phyloP scores from a whole-genome alignment of 345 rosid genomes.

The Citrus sinensis region DVS_A1.0 CM039167.1:15825001-15825500 shows the following conservation, averaged over 20 bases:
- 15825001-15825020: conserved; percentile 85
- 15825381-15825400: not conserved
- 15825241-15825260: conserved; percentile 44
- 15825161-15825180: not conserved
- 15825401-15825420: not conserved
- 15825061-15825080: conserved; percentile 50
- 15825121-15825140: conserved; percentile 6
- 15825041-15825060: conserved; percentile 91
- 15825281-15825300: not conserved
- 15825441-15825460: not conserved
- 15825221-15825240: conserved; percentile 29
- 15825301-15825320: not conserved
- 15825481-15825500: not conserved
- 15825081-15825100: conserved; percentile 57
- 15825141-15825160: not conserved
- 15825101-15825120: conserved; percentile 16
- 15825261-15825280: conserved; percentile 8
- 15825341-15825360: not conserved
- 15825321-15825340: not conserved
- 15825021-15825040: conserved; percentile 90
- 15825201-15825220: conserved; percentile 68
- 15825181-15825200: conserved; percentile 56
- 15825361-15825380: not conserved
- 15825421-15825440: not conserved
- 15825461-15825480: not conserved